phyloP scores from a whole-genome alignment of 2,329 filamentous ascomycete genomes.

The Colletotrichum sublineola region DNA sequence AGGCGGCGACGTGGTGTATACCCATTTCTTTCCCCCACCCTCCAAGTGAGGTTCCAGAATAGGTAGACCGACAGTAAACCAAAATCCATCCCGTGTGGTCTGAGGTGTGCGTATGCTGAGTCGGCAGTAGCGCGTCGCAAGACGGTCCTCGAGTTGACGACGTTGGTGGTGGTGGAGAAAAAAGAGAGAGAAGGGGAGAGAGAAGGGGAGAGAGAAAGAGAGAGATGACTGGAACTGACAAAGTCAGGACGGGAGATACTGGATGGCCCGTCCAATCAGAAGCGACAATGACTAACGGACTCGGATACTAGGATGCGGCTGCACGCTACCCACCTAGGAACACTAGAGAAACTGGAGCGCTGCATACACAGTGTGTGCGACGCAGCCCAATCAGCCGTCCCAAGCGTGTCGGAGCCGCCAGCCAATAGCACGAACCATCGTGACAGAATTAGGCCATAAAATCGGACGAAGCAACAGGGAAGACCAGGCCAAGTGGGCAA shows the following conservation, averaged over 20 bases:
- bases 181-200: background rate
- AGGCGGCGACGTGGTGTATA: slow-evolving; percentile 18
- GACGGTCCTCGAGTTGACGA: slow-evolving; percentile 13
- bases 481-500: slow-evolving; percentile 16
- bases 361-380: slow-evolving; percentile 30
- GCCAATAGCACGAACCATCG: slow-evolving; percentile 32
- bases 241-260: slow-evolving; percentile 5
- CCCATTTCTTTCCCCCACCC: background rate
- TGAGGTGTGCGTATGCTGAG: slow-evolving; percentile 34
- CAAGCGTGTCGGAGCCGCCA: slow-evolving; percentile 31
- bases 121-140: slow-evolving; percentile 31
- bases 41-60: background rate
- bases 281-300: slow-evolving; percentile 35
- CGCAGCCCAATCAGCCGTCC: slow-evolving; percentile 20
- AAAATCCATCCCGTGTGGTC: slow-evolving; percentile 22
- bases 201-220: background rate
- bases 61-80: background rate
- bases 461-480: slow-evolving; percentile 24
- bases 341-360: background rate
- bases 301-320: slow-evolving; percentile 39
- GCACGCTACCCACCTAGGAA: slow-evolving; percentile 11
- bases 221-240: background rate
- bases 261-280: slow-evolving; percentile 22
- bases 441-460: slow-evolving; percentile 41
- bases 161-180: slow-evolving; percentile 27